phyloP scores from a whole-genome alignment of 192 early-diverging fungal species.

The Dimargaris xerosporica region DNA sequence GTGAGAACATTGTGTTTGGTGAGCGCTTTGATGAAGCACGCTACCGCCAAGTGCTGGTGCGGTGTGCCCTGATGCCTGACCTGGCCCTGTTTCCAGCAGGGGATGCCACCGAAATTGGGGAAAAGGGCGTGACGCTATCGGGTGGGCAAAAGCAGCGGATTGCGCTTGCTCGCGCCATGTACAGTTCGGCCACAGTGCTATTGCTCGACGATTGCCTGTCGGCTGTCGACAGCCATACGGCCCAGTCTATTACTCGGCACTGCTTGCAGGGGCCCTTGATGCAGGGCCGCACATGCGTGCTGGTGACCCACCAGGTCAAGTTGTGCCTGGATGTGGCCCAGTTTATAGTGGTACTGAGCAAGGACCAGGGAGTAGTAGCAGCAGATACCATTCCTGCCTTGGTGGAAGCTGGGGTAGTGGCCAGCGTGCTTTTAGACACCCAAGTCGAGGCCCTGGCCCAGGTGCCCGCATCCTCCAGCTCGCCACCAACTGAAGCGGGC shows the following conservation, averaged over 20 bases:
- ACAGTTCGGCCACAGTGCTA: conserved; percentile 37
- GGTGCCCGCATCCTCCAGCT: not conserved
- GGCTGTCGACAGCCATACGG: conserved; percentile 43
- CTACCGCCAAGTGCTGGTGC: conserved; percentile 45
- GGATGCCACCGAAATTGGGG: conserved; percentile 54
- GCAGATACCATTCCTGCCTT: conserved; percentile 89
- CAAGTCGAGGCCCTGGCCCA: not conserved
- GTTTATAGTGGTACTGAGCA: conserved; percentile 41
- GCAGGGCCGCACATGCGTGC: conserved; percentile 65
- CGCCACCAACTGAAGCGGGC: too few species aligned
- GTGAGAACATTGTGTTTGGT: conserved; percentile 89
- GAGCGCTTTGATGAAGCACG: conserved; percentile 38
- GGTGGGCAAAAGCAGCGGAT: conserved; percentile 59
- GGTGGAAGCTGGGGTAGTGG: conserved; percentile 38
- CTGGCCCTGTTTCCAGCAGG: conserved; percentile 39
- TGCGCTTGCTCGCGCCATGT: conserved; percentile 28
- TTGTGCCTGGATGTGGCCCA: conserved; percentile 44
- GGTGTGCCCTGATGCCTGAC: conserved; percentile 39
- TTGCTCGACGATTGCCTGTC: conserved; percentile 50
- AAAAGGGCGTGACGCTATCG: conserved; percentile 53
- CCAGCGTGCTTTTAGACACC: not conserved
- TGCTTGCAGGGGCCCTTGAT: conserved; percentile 59
- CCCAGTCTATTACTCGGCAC: conserved; percentile 63
- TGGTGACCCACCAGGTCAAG: conserved; percentile 93
- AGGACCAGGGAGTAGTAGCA: conserved; percentile 32